Evolutionary conservation across 2,329 filamentous ascomycete genomes (phyloP).

Genomic region (Shiraia sp.): DNA sequence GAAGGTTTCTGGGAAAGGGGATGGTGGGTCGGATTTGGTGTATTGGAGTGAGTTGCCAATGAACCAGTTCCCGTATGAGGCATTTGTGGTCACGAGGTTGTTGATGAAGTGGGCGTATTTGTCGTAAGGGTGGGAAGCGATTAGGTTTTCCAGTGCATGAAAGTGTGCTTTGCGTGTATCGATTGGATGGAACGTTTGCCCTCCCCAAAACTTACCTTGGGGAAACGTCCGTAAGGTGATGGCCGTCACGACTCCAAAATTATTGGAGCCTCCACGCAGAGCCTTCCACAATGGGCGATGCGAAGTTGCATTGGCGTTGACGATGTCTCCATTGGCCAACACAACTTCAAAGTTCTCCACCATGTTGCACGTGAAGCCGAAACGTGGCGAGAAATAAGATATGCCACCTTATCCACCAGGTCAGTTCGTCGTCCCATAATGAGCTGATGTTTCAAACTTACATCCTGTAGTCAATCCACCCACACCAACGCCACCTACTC

Average conservation of each 20-base stretch:
- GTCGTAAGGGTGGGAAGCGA: not conserved
- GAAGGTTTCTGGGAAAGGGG: constrained; percentile 1
- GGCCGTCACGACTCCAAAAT: constrained; percentile 38
- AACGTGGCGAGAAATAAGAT: constrained; percentile 13
- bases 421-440: not conserved
- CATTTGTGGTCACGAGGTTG: not conserved
- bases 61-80: constrained; percentile 1
- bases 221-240: constrained; percentile 14
- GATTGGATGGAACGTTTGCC: constrained; percentile 10
- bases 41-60: constrained; percentile 2
- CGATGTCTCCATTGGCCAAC: constrained; percentile 41
- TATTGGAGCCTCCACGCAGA: constrained; percentile 36
- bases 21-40: constrained; percentile 1
- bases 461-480: constrained; percentile 2
- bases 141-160: constrained; percentile 2
- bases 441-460: not conserved
- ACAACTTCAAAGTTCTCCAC: constrained; percentile 39
- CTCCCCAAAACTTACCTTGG: constrained; percentile 35
- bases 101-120: constrained; percentile 3
- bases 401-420: constrained; percentile 8
- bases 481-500: constrained; percentile 1
- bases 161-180: constrained; percentile 1
- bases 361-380: constrained; percentile 26
- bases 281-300: constrained; percentile 31
- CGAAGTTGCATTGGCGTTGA: constrained; percentile 20